Percentiles rank a stretch among this genome's conserved stretches.
These are phyloP conservation scores for Tricholomella constricta DNA, from an alignment of 768 basidiomycete genomes.

Conservation along the genomic window DNA sequence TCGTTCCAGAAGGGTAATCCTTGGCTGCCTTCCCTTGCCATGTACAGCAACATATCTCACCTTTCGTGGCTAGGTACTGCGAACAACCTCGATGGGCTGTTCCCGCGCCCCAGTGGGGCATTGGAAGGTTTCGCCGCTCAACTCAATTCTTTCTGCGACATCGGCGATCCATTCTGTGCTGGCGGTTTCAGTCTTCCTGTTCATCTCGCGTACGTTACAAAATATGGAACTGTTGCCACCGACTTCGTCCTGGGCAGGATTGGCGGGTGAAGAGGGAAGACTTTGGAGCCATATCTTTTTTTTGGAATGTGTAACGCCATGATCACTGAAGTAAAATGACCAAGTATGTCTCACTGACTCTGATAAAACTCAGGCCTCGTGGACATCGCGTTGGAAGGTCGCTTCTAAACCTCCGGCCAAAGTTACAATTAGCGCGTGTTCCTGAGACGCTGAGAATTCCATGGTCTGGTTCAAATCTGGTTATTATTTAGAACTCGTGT, in stretches of 20 bases:
- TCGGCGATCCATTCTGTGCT: slow-evolving; percentile 12
- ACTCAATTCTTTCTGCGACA: slow-evolving; percentile 10
- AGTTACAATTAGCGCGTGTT: too few relatives aligned
- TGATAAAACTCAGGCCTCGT: too few relatives aligned
- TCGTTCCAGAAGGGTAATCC: slow-evolving; percentile 27
- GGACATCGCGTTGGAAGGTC: too few relatives aligned
- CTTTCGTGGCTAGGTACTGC: slow-evolving; percentile 5
- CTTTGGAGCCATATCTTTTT: too few relatives aligned
- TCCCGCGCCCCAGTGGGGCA: slow-evolving; percentile 9
- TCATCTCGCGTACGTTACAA: slow-evolving; percentile 7
- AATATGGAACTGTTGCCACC: slow-evolving; percentile 3
- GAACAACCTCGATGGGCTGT: slow-evolving; percentile 4
- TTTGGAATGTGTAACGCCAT: too few relatives aligned
- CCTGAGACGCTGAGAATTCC: too few relatives aligned
- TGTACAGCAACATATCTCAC: neutral
- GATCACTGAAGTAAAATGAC: too few relatives aligned
- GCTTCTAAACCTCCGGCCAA: too few relatives aligned
- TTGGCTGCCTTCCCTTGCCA: too few relatives aligned
- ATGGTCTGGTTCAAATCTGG: too few relatives aligned
- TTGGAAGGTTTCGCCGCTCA: slow-evolving; percentile 6
- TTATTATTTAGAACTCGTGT: too few relatives aligned
- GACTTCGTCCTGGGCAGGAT: slow-evolving; percentile 11
- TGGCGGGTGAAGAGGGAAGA: neutral
- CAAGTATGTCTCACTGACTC: too few relatives aligned
- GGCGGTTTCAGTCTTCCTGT: slow-evolving; percentile 1